Evolutionary conservation across 805 yeast genomes (phyloP), one percentile per base, ranked within the genome.

Genomic region (Candida insectalens): DNA sequence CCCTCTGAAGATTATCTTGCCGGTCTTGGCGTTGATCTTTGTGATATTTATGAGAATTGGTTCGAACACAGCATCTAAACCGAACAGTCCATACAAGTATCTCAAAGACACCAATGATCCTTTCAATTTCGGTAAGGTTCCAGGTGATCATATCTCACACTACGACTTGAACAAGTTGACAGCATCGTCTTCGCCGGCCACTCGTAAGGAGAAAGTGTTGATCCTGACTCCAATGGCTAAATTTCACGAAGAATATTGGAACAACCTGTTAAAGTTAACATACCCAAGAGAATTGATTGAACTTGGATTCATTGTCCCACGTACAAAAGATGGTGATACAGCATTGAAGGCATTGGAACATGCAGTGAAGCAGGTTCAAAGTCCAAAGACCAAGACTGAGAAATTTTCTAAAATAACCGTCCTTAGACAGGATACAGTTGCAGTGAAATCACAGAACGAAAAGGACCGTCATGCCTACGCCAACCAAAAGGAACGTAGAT

Each of bases 291-390:
- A 75, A 33, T 69, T 83, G 41, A 69, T 89, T 33, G 94, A 88
- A 47, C 65, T 92, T 34, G 98, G 97, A 0, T 88, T 92, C 53
- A 89, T 92, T 33, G 69, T 88, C 26, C 97, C 99, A 37, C 67
- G 94, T 47, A 74, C 76, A 22, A 56, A 65, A 13, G 83, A 82
- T 32, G 99, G 97, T 25, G 95, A 88, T 57, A 55, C 53, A 14
- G 94, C 94, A 0, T 63, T 89, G 46, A 69, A 70, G 46, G 59
- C 67, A 43, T 66, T 92, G 46, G 95, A 87, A 54, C 57, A 62
- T 29, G 94, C 85, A 4, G 75, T 92, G 29, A 83, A 84, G 47
- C 60, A 61, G 44, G 67, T 76, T 21, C 95, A 87, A 61, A 63
- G 71, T 25, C 73, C 75, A 18, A 70, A 74, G 40, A 40, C 43